phyloP scores from a whole-genome alignment of 345 rosid species.

The Syzygium grande region DNA sequence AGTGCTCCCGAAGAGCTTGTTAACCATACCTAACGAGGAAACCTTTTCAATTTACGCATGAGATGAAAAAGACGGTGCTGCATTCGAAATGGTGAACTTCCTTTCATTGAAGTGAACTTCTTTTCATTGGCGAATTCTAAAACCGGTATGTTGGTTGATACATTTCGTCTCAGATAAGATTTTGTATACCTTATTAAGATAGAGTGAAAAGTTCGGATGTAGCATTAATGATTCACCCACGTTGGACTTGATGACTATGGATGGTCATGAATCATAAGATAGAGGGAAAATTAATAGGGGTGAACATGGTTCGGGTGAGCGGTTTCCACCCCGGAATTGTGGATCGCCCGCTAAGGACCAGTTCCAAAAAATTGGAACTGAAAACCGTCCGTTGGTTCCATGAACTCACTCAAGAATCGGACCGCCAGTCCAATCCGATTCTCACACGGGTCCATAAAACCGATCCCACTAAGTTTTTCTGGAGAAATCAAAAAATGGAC shows the following conservation, averaged over 20 bases:
- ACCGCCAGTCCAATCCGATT: too few relatives aligned
- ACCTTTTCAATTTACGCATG: neutral
- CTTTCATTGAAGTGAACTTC: neutral
- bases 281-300: neutral
- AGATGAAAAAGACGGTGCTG: neutral
- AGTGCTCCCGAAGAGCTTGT: too few relatives aligned
- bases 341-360: too few relatives aligned
- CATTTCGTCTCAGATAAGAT: neutral
- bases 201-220: neutral
- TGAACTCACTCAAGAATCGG: too few relatives aligned
- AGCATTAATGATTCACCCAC: accelerated
- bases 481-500: too few relatives aligned
- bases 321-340: too few relatives aligned
- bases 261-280: neutral
- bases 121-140: neutral
- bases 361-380: too few relatives aligned
- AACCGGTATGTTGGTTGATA: accelerated
- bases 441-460: too few relatives aligned
- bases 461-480: too few relatives aligned
- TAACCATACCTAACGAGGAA: too few relatives aligned
- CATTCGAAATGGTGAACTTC: neutral
- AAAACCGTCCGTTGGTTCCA: too few relatives aligned
- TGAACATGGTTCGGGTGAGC: too few relatives aligned
- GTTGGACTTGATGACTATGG: neutral
- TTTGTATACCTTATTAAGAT: neutral